A percentile compares a stretch with the other conserved stretches of the same genome.
Evolutionary conservation across 2,329 filamentous ascomycete species (phyloP).

Genomic region (Sclerotinia sclerotiorum): DNA sequence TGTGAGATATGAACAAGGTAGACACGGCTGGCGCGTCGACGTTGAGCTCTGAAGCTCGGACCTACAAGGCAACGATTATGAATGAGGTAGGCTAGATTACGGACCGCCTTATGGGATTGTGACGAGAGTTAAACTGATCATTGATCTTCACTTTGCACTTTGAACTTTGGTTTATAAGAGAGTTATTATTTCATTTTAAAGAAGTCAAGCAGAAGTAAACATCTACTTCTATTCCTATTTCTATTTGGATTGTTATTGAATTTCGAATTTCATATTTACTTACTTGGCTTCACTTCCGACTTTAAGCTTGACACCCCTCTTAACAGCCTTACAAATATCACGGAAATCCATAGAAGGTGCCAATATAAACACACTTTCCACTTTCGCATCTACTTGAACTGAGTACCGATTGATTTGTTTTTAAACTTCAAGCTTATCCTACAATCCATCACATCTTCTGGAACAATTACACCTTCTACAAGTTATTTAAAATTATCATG

Average conservation of each 20-base stretch:
- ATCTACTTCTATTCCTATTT: neutral
- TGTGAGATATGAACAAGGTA: slow-evolving; percentile 35
- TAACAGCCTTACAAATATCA: slow-evolving; percentile 33
- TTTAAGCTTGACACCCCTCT: too few species aligned
- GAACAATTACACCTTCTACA: neutral
- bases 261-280: neutral
- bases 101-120: neutral
- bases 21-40: slow-evolving; percentile 40
- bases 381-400: neutral
- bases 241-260: neutral
- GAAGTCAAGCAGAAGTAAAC: neutral
- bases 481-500: slow-evolving; percentile 51
- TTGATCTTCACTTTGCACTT: neutral
- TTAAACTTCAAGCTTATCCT: neutral
- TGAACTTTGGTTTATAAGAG: too few species aligned
- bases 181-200: too few species aligned
- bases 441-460: neutral
- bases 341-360: slow-evolving; percentile 33
- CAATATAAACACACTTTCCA: neutral
- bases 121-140: neutral
- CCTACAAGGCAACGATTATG: slow-evolving; percentile 35
- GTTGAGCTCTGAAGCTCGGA: slow-evolving; percentile 38
- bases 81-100: neutral
- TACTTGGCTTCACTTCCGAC: neutral
- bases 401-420: neutral